Base-by-base conservation (phyloP, 2,329 filamentous ascomycete species). In the Aspergillus texensis region DNA sequence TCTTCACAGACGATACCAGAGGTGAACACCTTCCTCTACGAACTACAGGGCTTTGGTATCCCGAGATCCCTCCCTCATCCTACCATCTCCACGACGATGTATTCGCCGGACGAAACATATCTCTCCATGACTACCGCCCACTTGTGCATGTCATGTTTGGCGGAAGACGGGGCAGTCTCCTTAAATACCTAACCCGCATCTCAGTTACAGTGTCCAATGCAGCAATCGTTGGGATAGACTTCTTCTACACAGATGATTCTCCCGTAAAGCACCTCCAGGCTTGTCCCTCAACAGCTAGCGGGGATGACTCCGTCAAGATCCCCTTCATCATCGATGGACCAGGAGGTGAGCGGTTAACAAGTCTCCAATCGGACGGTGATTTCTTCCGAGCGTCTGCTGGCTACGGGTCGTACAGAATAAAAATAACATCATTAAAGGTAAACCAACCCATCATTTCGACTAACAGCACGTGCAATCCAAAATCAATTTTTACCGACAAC, bases 1-100 rank as follows among this genome's bases (percentile, higher is more conserved):
- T 64, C 30, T 61, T 62, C 14, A 55, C 57, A 16, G 43, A 62
- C 11, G 52, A 63, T 28, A 46, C 67, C 34, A 52, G 50, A 36
- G 41, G 46, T 28, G 24, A 61, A 41, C 65, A 61, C 24, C 60
- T 65, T 5, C 63, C 62, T 14, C 58, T 67, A 16, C 64, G 62
- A n/a, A 65, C 64, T 39, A 65, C 61, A 10, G 68, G 62, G 21
- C 60, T 71, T 41, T 71, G 69, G 69, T 71, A 70, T 54, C 69
- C 69, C 36, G 45, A 53, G 45, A 46, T 68, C 14, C 69, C 67
- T 30, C 43, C 63, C 6, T 43, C 62, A n/a, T 50, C 63, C 28
- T 57, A 61, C 24, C 30, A 55, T 39, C 58, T 70, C 24, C 62
- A 70, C 39, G 63, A 65, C 12, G 32, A 58, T 8, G 43, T 58